Evolutionary conservation across 495 filamentous ascomycete genomes (phyloP), one percentile per base, ranked within the genome.

Genomic region (Geoglossum glabrum): DNA sequence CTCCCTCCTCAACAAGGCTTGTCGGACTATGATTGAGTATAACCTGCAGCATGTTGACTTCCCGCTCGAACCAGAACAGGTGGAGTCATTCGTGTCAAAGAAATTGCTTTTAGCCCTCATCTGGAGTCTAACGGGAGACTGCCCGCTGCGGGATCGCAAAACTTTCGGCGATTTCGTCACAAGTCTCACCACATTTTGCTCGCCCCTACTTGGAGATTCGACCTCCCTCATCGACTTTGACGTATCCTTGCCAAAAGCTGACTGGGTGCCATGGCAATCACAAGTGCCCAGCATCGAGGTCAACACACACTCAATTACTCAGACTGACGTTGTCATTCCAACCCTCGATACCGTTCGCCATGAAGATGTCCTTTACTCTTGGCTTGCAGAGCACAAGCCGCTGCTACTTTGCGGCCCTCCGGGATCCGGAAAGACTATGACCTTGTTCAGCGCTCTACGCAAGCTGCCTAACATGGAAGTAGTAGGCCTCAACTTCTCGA

Each of bases 351-450:
- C 93, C 46, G 81, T 97, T 40, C 86, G 92, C 33, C 92, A 99
- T 64, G 92, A 99, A 70, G 93, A 96, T 72, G 82, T 99, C 28
- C 74, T 99, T 25, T 96, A 99, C 71, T 96, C 93, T 19, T 99
- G 92, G 93, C 78, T 99, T 23, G 92, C 93, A 11, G 92, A 99
- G 65, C 92, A 99, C 69, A 99, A 97, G 70, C 92, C 93, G 23
- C 74, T 99, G 23, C 73, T 99, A 10, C 81, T 99, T 21, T 99
- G 92, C 69, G 93, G 92, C 72, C 92, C 92, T 68, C 92, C 92
- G 57, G 92, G 92, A 67, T 97, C 92, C 40, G 92, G 92, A 72
- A 99, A 99, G 74, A 99, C 92, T 1, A 99, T 99, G 92, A 99
- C 92, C 25, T 73, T 99, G 21, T 99, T 99, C 70, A 95, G 89